Evolutionary conservation across 257 asterid genomes (phyloP).

Genomic region (Rubia yunnanensis): DNA sequence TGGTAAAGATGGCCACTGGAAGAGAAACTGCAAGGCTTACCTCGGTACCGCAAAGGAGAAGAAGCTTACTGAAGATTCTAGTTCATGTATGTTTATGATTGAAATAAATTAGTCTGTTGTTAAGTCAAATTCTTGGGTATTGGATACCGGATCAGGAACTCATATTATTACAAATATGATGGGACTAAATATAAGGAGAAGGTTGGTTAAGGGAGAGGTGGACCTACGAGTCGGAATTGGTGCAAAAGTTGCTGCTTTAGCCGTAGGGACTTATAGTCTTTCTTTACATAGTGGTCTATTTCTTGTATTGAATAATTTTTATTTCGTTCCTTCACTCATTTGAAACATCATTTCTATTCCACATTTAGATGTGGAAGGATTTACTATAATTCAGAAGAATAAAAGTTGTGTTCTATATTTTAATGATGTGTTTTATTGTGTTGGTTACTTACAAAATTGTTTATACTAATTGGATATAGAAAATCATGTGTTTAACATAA

Average conservation of each 20-base stretch:
- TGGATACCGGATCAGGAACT: conserved; percentile 1
- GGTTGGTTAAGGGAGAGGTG: not conserved
- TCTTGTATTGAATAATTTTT: not conserved
- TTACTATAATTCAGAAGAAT: too few species aligned
- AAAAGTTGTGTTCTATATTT: too few species aligned
- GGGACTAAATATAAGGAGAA: not conserved
- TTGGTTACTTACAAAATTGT: not conserved
- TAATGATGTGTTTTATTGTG: too few species aligned
- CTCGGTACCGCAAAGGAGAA: not conserved
- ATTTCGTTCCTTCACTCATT: not conserved
- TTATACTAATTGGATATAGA: not conserved
- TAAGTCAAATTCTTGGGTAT: not conserved
- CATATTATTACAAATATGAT: not conserved
- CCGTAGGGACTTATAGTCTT: not conserved
- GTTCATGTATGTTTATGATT: not conserved
- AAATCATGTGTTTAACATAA: not conserved
- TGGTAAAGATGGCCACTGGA: too few species aligned
- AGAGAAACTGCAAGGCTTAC: too few species aligned
- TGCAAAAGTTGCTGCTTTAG: not conserved
- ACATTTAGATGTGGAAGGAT: not conserved
- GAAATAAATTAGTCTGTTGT: not conserved
- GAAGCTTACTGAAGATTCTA: not conserved
- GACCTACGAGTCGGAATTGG: not conserved
- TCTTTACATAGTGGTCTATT: not conserved
- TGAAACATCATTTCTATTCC: not conserved